phyloP scores from a whole-genome alignment of 2,329 filamentous ascomycete species.

The Helotiales sp. region DNA sequence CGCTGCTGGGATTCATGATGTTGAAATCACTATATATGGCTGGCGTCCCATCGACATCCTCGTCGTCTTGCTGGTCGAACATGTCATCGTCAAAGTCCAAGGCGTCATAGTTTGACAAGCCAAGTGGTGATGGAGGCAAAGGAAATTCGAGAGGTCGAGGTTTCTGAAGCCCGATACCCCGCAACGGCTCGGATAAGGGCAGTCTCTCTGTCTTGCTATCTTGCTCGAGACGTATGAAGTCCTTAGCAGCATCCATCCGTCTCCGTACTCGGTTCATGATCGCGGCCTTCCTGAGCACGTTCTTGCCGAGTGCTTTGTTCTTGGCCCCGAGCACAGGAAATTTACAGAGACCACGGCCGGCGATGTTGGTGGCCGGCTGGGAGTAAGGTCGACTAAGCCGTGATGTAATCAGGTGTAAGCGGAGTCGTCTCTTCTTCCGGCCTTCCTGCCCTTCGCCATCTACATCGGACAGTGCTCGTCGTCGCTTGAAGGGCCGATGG shows the following conservation, averaged over 20 bases:
- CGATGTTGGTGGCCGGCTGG: constrained; percentile 67
- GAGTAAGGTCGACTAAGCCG: constrained; percentile 70
- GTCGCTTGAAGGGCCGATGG: constrained; percentile 32
- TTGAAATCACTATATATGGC: constrained; percentile 36
- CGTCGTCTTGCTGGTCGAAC: constrained; percentile 19
- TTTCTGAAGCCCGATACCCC: constrained; percentile 29
- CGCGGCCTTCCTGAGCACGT: constrained; percentile 61
- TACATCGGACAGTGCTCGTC: constrained; percentile 36
- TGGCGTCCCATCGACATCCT: constrained; percentile 17
- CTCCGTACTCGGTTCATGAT: constrained; percentile 62
- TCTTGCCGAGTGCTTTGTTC: constrained; percentile 48
- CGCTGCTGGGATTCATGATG: constrained; percentile 31
- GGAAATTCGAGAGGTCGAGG: constrained; percentile 28
- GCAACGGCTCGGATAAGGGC: constrained; percentile 25
- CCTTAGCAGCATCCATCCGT: constrained; percentile 39
- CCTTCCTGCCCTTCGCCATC: constrained; percentile 33
- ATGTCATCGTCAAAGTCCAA: constrained; percentile 35
- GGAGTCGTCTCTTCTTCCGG: constrained; percentile 66
- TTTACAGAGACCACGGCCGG: constrained; percentile 54
- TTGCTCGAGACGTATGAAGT: constrained; percentile 27
- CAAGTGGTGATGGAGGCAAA: constrained; percentile 35
- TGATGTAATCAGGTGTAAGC: constrained; percentile 65
- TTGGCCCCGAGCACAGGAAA: constrained; percentile 45
- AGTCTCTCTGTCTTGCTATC: constrained; percentile 25
- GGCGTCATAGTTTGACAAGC: constrained; percentile 36